phyloP scores from a whole-genome alignment of 108 stramenopile species.

The Skeletonema menzelii region DNA sequence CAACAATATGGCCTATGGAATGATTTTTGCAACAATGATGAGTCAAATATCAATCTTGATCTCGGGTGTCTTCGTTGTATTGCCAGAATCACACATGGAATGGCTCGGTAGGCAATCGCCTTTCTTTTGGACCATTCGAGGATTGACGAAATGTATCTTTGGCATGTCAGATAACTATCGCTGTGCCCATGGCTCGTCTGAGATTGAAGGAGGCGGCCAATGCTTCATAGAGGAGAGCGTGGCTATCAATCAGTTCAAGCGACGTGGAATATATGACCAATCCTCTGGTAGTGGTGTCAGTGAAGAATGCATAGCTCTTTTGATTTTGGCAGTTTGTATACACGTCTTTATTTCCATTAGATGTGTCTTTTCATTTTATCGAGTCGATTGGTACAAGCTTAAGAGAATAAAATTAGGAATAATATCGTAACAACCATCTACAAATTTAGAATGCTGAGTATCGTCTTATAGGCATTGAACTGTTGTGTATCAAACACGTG shows the following conservation, averaged over 20 bases:
- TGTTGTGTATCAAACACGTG: constrained; percentile 44
- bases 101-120: constrained; percentile 10
- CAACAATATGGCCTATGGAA: background rate
- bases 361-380: background rate
- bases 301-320: constrained; percentile 1
- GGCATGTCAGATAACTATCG: constrained; percentile 14
- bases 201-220: constrained; percentile 14
- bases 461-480: constrained; percentile 21
- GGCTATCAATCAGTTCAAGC: constrained; percentile 11
- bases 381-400: background rate
- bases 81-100: constrained; percentile 2
- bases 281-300: constrained; percentile 8
- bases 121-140: constrained; percentile 26
- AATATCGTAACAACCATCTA: background rate
- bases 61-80: constrained; percentile 6
- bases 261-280: constrained; percentile 27
- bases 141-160: constrained; percentile 17
- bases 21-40: constrained; percentile 16
- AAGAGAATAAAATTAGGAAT: background rate
- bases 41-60: constrained; percentile 13
- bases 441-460: background rate
- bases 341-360: background rate
- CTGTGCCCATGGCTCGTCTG: constrained; percentile 19
- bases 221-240: constrained; percentile 28
- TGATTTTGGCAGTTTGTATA: background rate